Evolutionary conservation across 2,329 filamentous ascomycete genomes (phyloP).

Genomic region (Aspergillus fructus): DNA sequence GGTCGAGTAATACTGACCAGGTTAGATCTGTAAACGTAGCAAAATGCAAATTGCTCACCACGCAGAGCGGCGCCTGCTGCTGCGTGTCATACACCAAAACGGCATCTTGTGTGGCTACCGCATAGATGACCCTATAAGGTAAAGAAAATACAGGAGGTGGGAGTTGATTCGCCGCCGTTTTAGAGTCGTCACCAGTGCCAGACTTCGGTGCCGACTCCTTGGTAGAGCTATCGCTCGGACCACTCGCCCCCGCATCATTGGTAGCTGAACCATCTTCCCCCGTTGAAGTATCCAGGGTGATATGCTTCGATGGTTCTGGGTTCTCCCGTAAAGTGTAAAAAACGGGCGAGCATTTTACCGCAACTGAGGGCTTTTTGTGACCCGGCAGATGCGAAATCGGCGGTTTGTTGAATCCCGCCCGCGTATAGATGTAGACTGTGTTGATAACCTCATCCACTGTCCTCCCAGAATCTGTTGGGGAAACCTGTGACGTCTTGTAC

Average conservation of each 20-base stretch:
- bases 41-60: slow-evolving; percentile 96
- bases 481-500: slow-evolving; percentile 76
- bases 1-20: slow-evolving; percentile 64
- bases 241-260: slow-evolving; percentile 70
- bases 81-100: slow-evolving; percentile 96
- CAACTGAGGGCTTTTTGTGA: slow-evolving; percentile 97
- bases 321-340: slow-evolving; percentile 77
- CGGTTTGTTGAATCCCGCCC: slow-evolving; percentile 93
- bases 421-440: slow-evolving; percentile 96
- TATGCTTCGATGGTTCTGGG: slow-evolving; percentile 72
- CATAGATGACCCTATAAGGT: slow-evolving; percentile 92
- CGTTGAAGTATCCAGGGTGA: slow-evolving; percentile 92
- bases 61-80: slow-evolving; percentile 86
- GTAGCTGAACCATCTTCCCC: slow-evolving; percentile 78
- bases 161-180: slow-evolving; percentile 56
- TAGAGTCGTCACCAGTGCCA: slow-evolving; percentile 50
- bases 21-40: slow-evolving; percentile 95
- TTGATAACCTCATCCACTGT: slow-evolving; percentile 84
- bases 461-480: slow-evolving; percentile 67
- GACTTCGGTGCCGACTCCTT: slow-evolving; percentile 68
- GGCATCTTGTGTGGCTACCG: slow-evolving; percentile 93
- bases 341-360: slow-evolving; percentile 88
- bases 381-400: slow-evolving; percentile 93
- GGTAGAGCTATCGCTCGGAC: slow-evolving; percentile 46
- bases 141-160: slow-evolving; percentile 71